Conservation (phyloP, 73 alveolate species). For the Tetrahymena elliotti region DNA sequence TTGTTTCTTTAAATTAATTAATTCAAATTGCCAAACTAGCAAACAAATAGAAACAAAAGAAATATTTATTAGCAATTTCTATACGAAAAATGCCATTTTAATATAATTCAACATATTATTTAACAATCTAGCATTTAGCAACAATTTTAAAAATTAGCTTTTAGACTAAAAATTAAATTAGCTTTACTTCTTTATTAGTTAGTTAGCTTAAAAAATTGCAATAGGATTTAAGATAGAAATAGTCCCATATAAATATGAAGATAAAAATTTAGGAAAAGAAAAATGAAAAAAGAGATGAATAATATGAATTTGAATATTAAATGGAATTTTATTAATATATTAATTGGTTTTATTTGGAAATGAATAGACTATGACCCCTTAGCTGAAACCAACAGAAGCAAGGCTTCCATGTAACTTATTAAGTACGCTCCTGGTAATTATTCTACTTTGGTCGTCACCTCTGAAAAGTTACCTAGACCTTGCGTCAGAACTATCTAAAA, state of each 20-base stretch:
- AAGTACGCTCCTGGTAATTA: neutral
- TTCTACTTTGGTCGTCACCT: constrained; percentile 17
- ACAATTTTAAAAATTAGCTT: too few species aligned
- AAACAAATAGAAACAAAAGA: neutral
- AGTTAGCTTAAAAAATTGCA: too few species aligned
- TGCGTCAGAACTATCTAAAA: constrained; percentile 23
- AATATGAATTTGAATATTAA: neutral
- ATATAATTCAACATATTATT: too few species aligned
- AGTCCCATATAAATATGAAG: too few species aligned
- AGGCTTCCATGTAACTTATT: neutral
- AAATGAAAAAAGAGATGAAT: neutral
- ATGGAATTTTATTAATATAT: neutral
- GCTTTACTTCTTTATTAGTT: too few species aligned
- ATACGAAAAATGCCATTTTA: neutral
- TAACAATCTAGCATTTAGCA: too few species aligned
- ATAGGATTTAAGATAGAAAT: too few species aligned
- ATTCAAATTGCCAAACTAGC: neutral
- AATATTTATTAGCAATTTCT: neutral
- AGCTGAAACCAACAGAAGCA: neutral
- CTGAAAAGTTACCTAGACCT: constrained; percentile 34
- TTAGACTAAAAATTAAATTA: too few species aligned
- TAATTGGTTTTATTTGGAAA: neutral
- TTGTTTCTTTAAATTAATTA: neutral
- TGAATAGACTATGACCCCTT: neutral
- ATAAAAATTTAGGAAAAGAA: too few species aligned